Percentiles rank a stretch among this genome's conserved stretches.
Evolutionary conservation across 1,139 yeast genomes (phyloP).

Genomic region (Yamadazyma sp.): DNA sequence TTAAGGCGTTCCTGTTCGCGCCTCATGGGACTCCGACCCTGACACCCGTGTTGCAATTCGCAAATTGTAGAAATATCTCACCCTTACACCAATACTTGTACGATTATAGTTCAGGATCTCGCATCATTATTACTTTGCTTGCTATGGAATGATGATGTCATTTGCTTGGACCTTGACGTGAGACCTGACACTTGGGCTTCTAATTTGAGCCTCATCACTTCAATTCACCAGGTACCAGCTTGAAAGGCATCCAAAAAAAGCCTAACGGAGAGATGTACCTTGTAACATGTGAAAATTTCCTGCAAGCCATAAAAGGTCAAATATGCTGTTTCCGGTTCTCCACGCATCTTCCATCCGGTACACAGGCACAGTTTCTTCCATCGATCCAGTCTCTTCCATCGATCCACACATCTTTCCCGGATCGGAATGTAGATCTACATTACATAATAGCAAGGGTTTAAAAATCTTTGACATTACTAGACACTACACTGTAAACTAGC

Average conservation of each 20-base stretch:
- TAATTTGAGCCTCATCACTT: too few relatives aligned
- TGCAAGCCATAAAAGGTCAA: too few relatives aligned
- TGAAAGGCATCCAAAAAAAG: too few relatives aligned
- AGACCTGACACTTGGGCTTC: too few relatives aligned
- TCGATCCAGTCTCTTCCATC: not conserved
- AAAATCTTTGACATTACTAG: not conserved
- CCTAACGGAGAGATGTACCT: too few relatives aligned
- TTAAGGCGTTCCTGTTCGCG: not conserved
- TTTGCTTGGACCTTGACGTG: not conserved
- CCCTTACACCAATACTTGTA: not conserved
- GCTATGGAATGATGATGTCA: constrained; percentile 1
- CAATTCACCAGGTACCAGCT: too few relatives aligned
- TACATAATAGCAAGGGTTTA: too few relatives aligned
- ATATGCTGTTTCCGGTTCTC: too few relatives aligned
- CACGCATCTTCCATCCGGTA: too few relatives aligned
- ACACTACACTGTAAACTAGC: constrained; percentile 1
- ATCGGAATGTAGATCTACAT: too few relatives aligned
- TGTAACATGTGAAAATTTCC: too few relatives aligned
- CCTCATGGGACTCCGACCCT: not conserved
- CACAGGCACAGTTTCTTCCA: not conserved
- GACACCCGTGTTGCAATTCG: not conserved
- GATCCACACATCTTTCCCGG: too few relatives aligned
- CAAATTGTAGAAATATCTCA: not conserved
- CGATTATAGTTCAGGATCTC: not conserved
- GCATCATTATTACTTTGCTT: not conserved